phyloP scores from a whole-genome alignment of 1,284 basidiomycete genomes.

The Melampsora abietis-canadensis region DNA sequence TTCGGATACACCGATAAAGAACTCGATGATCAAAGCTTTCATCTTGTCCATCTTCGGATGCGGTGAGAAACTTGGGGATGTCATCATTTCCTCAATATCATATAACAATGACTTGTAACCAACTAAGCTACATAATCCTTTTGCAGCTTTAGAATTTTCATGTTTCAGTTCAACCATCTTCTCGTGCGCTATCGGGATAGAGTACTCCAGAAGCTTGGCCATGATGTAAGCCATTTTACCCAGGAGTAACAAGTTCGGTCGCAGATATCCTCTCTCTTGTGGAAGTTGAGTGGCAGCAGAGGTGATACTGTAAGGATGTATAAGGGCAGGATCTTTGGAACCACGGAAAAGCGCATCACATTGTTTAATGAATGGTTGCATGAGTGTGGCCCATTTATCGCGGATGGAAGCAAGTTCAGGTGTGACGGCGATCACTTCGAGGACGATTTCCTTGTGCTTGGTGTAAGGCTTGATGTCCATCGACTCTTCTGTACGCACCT shows the following conservation, averaged over 20 bases:
- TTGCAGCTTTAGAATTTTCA: conserved; percentile 52
- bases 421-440: conserved; percentile 48
- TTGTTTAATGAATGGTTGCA: conserved; percentile 48
- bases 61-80: conserved; percentile 58
- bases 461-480: conserved; percentile 82
- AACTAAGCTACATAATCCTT: conserved; percentile 59
- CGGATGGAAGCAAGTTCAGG: conserved; percentile 49
- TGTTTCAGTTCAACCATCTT: conserved; percentile 55
- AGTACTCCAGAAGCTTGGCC: conserved; percentile 44
- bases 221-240: conserved; percentile 45
- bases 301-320: conserved; percentile 27
- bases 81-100: conserved; percentile 61
- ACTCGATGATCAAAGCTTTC: conserved; percentile 69
- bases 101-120: conserved; percentile 64
- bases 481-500: conserved; percentile 87
- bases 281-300: conserved; percentile 14
- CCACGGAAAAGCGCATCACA: conserved; percentile 42
- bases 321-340: conserved; percentile 32
- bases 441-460: conserved; percentile 66
- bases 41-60: conserved; percentile 94
- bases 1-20: conserved; percentile 67
- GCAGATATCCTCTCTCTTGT: conserved; percentile 14
- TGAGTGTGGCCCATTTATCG: conserved; percentile 52
- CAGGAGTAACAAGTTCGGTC: conserved; percentile 20
- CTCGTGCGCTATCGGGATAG: conserved; percentile 50